Base-by-base conservation (phyloP, 2,329 filamentous ascomycete species). In the Scytalidium lignicola region DNA sequence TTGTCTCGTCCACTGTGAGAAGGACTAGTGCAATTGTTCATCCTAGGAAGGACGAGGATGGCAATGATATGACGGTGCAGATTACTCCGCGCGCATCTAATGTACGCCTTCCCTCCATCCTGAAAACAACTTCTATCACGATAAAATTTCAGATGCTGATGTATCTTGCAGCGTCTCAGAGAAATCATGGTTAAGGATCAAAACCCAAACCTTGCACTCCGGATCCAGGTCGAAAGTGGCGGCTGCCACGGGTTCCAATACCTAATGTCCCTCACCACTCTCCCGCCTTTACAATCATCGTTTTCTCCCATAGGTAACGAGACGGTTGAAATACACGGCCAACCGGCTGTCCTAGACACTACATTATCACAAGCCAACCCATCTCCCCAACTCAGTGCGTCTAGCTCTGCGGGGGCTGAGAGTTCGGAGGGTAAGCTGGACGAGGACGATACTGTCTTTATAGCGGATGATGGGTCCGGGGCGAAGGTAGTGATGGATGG, bases 231-330 rank as follows among this genome's bases (percentile, higher is more conserved):
- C 51, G 90, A 95, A 64, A 90, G 86, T 49, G 93, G 93, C 55
- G 93, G 93, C 49, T 99, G 93, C 67, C 93, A 99, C 69, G 93
- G 93, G 44, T 99, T 99, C 68, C 93, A 99, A 67, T 99, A 99
- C 65, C 73, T 95, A 43, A 96, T 99, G 88, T 88, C 85, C 15
- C 77, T 97, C 3, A 85, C 89, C 2, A 81, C 79, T 0, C 69
- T 85, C 1, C 81, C 81, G 0, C 37, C 56, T 3, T 47, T 56
- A 0, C 59, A 65, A 3, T 61, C 66, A 6, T 61, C 70, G 1
- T 56, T 64, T 5, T 58, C 47, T 77, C 6, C 29, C 19, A n/a
- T 37, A 37, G n/a, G 32, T 37, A n/a, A 13, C 32, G 32, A 37
- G n/a, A n/a, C 12, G 6, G 32, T 5, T 13, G 32, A 37, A 37